Conservation (phyloP, 2,329 filamentous ascomycete species). For the Ophiocordyceps australis region DNA sequence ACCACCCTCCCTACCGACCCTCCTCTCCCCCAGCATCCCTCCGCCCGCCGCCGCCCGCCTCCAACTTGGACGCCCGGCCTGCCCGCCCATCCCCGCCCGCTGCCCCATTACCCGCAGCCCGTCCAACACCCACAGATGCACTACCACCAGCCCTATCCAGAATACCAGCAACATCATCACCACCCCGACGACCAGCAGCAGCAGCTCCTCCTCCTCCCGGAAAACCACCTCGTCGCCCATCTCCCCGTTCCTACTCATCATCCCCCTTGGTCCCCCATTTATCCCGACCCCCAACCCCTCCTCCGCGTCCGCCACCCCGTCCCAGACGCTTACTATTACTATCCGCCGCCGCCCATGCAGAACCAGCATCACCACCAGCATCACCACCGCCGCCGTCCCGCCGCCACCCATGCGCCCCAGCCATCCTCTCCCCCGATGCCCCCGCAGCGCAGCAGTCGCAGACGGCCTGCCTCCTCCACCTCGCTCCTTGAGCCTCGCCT, state of each 20-base stretch:
- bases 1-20: not conserved
- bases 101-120: conserved; percentile 2
- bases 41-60: not conserved
- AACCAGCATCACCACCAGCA: no score
- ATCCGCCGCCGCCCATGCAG: no score
- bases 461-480: not conserved
- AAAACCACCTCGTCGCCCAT: conserved; percentile 31
- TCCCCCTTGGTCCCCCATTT: conserved; percentile 2
- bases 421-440: no score
- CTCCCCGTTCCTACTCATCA: conserved; percentile 22
- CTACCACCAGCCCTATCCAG: conserved; percentile 5
- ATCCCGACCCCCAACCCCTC: conserved; percentile 1
- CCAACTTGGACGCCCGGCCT: conserved; percentile 3
- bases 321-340: conserved; percentile 8
- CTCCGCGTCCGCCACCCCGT: conserved; percentile 2
- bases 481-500: not conserved
- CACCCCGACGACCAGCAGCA: conserved; percentile 2
- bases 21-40: not conserved
- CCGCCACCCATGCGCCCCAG: no score
- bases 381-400: no score
- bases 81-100: conserved; percentile 3
- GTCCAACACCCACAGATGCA: no score
- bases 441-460: not conserved
- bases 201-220: conserved; percentile 20
- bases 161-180: conserved; percentile 4